Conservation (phyloP, 2,329 filamentous ascomycete species). For the Fusarium solani-melongenae region DNA sequence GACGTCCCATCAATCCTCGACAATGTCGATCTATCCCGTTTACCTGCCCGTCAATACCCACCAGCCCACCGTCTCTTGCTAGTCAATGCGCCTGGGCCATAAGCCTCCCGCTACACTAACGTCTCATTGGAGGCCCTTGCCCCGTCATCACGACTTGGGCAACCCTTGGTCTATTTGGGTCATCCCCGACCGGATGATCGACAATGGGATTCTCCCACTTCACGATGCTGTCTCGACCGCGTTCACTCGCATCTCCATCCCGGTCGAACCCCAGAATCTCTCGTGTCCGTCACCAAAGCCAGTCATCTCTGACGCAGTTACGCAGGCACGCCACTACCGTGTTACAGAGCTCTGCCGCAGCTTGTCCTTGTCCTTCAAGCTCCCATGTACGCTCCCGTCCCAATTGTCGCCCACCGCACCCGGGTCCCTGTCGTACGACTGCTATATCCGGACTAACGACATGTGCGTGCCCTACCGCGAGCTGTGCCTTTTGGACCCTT, state of each 20-base stretch:
- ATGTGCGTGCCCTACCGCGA: conserved; percentile 30
- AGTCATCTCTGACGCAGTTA: background rate
- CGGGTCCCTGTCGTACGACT: conserved; percentile 27
- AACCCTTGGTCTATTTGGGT: conserved; percentile 20
- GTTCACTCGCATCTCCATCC: conserved; percentile 15
- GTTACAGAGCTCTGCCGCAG: background rate
- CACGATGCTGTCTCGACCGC: conserved; percentile 21
- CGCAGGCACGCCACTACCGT: background rate
- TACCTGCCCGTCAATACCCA: conserved; percentile 17
- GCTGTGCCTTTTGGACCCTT: conserved; percentile 35
- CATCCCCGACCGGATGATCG: conserved; percentile 17
- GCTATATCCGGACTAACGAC: conserved; percentile 34
- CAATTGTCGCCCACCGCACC: conserved; percentile 22
- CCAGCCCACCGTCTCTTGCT: conserved; percentile 20
- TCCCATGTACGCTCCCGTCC: conserved; percentile 1
- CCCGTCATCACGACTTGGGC: conserved; percentile 27
- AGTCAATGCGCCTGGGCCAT: conserved; percentile 31
- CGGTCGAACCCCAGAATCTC: conserved; percentile 4
- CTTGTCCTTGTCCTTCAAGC: background rate
- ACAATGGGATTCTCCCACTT: conserved; percentile 37
- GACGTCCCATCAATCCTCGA: conserved; percentile 23
- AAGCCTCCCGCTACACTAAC: conserved; percentile 44
- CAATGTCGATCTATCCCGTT: conserved; percentile 36
- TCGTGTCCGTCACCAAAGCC: background rate
- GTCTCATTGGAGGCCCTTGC: conserved; percentile 31